Conservation (phyloP, 257 asterid genomes). For the Eustoma russellianum region DNA sequence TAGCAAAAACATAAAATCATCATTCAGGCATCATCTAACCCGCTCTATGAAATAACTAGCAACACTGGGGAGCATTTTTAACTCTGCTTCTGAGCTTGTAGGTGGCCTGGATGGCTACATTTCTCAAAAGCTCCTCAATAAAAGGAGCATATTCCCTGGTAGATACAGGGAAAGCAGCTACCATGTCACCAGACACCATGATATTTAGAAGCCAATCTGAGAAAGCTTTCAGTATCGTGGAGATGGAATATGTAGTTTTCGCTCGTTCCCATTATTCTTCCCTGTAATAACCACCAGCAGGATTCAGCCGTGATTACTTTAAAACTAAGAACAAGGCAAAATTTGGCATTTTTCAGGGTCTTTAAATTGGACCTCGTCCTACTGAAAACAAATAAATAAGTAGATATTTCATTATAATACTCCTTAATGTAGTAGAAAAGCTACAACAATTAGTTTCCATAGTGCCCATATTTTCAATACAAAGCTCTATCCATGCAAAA, state of each 20-base stretch:
- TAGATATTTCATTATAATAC: too few relatives aligned
- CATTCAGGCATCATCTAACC: slow-evolving; percentile 35
- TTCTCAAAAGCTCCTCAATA: slow-evolving; percentile 77
- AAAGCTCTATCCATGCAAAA: too few relatives aligned
- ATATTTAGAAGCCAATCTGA: slow-evolving; percentile 95
- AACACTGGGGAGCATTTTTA: slow-evolving; percentile 62
- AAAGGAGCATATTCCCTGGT: slow-evolving; percentile 86
- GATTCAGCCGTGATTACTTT: slow-evolving; percentile 6
- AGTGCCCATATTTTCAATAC: too few relatives aligned
- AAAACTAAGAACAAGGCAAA: too few relatives aligned
- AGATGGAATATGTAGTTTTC: slow-evolving; percentile 51
- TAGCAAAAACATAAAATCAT: not conserved
- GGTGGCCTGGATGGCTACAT: slow-evolving; percentile 70
- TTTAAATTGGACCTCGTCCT: too few relatives aligned
- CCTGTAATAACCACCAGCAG: slow-evolving; percentile 35
- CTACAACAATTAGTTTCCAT: too few relatives aligned
- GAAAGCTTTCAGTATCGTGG: slow-evolving; percentile 69
- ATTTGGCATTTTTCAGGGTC: too few relatives aligned
- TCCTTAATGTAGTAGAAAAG: too few relatives aligned
- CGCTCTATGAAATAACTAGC: slow-evolving; percentile 87
- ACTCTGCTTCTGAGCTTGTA: slow-evolving; percentile 74
- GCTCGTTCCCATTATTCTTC: slow-evolving; percentile 30
- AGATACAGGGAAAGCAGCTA: slow-evolving; percentile 86
- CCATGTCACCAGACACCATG: slow-evolving; percentile 84
- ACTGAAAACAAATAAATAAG: too few relatives aligned